A percentile compares a stretch with the other conserved stretches of the same genome.
Conservation (phyloP, 306 rosid genomes). For the Canavalia ensiformis region DNA sequence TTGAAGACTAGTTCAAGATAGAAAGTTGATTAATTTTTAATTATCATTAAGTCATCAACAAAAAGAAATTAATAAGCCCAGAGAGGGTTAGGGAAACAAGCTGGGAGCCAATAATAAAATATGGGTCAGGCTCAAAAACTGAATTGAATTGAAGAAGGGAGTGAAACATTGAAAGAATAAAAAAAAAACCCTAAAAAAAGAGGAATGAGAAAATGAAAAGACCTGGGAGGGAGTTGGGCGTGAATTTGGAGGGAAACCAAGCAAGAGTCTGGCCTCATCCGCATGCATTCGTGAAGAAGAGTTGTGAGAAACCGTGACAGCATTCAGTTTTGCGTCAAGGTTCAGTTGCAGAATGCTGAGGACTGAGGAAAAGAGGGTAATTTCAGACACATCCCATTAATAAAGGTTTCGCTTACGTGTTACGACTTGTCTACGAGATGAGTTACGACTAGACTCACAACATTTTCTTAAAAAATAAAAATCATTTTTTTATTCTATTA, state of each 20-base stretch:
- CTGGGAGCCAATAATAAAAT: not conserved
- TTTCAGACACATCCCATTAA: not conserved
- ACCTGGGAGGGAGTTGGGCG: conserved; percentile 66
- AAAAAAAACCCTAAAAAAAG: conserved; percentile 32
- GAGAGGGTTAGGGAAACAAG: not conserved
- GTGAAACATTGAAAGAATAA: too few relatives aligned
- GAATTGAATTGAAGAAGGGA: conserved; percentile 19
- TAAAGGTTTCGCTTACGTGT: not conserved
- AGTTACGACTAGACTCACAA: too few relatives aligned
- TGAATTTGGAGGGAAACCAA: conserved; percentile 71
- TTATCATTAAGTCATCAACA: not conserved
- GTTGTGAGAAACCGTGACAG: not conserved
- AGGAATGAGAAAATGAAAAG: not conserved
- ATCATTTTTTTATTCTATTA: too few relatives aligned
- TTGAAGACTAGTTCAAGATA: not conserved
- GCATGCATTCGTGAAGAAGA: conserved; percentile 54
- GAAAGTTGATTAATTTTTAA: conserved; percentile 1
- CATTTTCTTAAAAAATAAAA: too few relatives aligned
- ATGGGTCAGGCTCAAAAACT: conserved; percentile 1
- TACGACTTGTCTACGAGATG: too few relatives aligned
- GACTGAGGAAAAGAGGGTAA: not conserved
- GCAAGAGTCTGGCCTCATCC: conserved; percentile 65
- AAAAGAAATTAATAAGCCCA: not conserved
- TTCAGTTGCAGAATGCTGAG: conserved; percentile 2
- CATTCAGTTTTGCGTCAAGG: conserved; percentile 1